These are phyloP conservation scores for Talaromyces islandicus DNA, from an alignment of 2,329 filamentous ascomycete species.

Conservation along the genomic window DNA sequence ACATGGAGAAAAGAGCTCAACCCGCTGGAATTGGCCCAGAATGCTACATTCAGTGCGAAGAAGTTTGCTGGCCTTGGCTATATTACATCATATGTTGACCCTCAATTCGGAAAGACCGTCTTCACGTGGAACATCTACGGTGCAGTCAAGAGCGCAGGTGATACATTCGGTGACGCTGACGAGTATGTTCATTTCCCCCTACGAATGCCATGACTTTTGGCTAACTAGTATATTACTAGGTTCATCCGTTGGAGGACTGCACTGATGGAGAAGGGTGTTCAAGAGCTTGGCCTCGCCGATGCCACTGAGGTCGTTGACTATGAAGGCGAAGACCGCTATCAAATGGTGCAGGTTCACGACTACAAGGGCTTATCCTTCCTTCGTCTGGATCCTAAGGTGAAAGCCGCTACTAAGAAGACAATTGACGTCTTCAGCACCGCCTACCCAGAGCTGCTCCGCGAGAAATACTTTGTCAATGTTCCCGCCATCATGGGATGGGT, in stretches of 20 bases:
- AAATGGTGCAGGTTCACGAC: conserved; percentile 90
- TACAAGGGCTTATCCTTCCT: conserved; percentile 85
- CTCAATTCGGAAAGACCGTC: conserved; percentile 50
- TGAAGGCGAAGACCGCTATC: conserved; percentile 67
- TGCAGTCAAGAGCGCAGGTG: conserved; percentile 70
- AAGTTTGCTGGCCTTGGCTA: conserved; percentile 79
- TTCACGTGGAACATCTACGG: conserved; percentile 95
- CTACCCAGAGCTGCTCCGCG: conserved; percentile 81
- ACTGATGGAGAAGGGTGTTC: conserved; percentile 80
- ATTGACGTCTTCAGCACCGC: conserved; percentile 74
- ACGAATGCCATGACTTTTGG: neutral
- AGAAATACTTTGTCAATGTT: conserved; percentile 97
- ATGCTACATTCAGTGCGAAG: conserved; percentile 55
- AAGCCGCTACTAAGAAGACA: conserved; percentile 69
- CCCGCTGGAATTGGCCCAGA: conserved; percentile 60
- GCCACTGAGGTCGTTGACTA: conserved; percentile 65
- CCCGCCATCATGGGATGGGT: conserved; percentile 87
- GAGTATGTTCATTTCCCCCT: conserved; percentile 55
- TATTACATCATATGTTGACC: conserved; percentile 62
- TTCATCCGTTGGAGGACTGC: conserved; percentile 88
- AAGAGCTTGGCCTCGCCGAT: conserved; percentile 63
- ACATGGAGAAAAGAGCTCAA: conserved; percentile 76
- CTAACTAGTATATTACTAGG: conserved; percentile 38
- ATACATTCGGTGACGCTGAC: conserved; percentile 74
- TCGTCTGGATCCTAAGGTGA: conserved; percentile 70